Evolutionary conservation across 495 filamentous ascomycete genomes (phyloP).

Genomic region (Daldinia grandis): DNA sequence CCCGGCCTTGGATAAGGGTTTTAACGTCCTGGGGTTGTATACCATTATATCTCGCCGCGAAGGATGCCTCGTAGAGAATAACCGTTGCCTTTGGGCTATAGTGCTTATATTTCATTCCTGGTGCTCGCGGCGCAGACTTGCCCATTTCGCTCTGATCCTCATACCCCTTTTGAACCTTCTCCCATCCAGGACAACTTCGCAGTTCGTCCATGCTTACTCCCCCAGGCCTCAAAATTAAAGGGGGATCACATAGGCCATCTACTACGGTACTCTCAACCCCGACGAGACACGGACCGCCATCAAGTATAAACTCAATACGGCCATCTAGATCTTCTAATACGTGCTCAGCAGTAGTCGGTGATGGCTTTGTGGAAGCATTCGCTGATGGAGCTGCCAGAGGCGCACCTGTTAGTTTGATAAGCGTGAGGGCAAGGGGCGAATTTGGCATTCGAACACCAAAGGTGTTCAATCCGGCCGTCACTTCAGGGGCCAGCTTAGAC

Average conservation of each 20-base stretch:
- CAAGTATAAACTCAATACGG: slow-evolving; percentile 87
- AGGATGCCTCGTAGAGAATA: slow-evolving; percentile 74
- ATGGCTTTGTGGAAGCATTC: slow-evolving; percentile 91
- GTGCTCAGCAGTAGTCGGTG: slow-evolving; percentile 87
- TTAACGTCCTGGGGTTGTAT: slow-evolving; percentile 34
- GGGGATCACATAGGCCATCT: slow-evolving; percentile 83
- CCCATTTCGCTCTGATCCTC: slow-evolving; percentile 67
- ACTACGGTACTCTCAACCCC: slow-evolving; percentile 98
- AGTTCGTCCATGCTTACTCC: slow-evolving; percentile 90
- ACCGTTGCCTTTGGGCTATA: slow-evolving; percentile 93
- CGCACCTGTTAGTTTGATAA: slow-evolving; percentile 77
- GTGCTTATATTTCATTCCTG: slow-evolving; percentile 99
- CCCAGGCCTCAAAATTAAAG: slow-evolving; percentile 84
- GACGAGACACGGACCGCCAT: slow-evolving; percentile 84
- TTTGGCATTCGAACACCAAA: slow-evolving; percentile 93
- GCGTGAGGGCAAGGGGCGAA: slow-evolving; percentile 80
- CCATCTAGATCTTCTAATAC: slow-evolving; percentile 85
- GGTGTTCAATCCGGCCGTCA: slow-evolving; percentile 81
- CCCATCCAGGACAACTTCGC: slow-evolving; percentile 79
- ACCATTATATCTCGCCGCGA: slow-evolving; percentile 17
- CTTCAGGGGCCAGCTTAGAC: slow-evolving; percentile 80
- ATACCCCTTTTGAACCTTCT: slow-evolving; percentile 76
- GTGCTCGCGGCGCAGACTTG: slow-evolving; percentile 74
- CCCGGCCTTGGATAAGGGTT: slow-evolving; percentile 18
- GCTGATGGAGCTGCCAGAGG: slow-evolving; percentile 95